phyloP scores from a whole-genome alignment of 2,329 filamentous ascomycete genomes.

The Mycosphaerelloides madeirae region DNA sequence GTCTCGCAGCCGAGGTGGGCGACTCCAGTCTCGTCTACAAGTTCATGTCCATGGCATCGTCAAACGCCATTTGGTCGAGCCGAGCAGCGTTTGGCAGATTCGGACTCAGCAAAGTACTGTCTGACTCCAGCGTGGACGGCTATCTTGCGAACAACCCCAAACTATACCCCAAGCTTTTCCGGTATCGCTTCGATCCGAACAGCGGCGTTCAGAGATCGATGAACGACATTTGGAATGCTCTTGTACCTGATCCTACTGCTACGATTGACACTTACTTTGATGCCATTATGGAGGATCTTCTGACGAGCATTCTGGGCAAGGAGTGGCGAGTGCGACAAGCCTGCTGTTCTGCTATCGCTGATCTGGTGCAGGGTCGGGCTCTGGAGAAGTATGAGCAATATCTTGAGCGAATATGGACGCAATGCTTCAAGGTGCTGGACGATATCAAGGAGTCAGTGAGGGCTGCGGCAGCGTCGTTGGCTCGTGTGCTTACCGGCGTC shows the following conservation, averaged over 20 bases:
- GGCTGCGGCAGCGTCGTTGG: slow-evolving; percentile 72
- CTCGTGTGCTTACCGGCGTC: slow-evolving; percentile 76
- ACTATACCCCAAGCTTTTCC: slow-evolving; percentile 88
- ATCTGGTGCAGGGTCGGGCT: slow-evolving; percentile 76
- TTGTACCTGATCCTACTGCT: slow-evolving; percentile 81
- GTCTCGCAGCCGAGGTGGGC: slow-evolving; percentile 88
- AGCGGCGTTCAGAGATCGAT: slow-evolving; percentile 88
- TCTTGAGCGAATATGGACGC: slow-evolving; percentile 77
- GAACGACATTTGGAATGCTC: slow-evolving; percentile 94
- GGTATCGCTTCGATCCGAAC: slow-evolving; percentile 94
- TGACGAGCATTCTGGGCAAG: slow-evolving; percentile 78
- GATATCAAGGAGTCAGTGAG: slow-evolving; percentile 93
- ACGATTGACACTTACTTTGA: slow-evolving; percentile 81
- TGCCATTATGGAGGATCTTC: slow-evolving; percentile 78
- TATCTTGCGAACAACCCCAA: slow-evolving; percentile 79
- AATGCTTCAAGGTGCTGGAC: slow-evolving; percentile 85
- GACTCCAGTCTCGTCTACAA: slow-evolving; percentile 96
- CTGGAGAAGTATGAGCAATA: slow-evolving; percentile 69
- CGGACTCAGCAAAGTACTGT: slow-evolving; percentile 85
- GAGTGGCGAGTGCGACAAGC: slow-evolving; percentile 94
- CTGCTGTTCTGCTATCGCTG: slow-evolving; percentile 82
- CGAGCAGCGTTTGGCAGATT: slow-evolving; percentile 92
- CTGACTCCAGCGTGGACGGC: slow-evolving; percentile 67
- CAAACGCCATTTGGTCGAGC: slow-evolving; percentile 96
- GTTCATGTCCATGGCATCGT: slow-evolving; percentile 95